Base-by-base conservation (phyloP, 495 filamentous ascomycete genomes). In the Aspergillus affinis region DNA sequence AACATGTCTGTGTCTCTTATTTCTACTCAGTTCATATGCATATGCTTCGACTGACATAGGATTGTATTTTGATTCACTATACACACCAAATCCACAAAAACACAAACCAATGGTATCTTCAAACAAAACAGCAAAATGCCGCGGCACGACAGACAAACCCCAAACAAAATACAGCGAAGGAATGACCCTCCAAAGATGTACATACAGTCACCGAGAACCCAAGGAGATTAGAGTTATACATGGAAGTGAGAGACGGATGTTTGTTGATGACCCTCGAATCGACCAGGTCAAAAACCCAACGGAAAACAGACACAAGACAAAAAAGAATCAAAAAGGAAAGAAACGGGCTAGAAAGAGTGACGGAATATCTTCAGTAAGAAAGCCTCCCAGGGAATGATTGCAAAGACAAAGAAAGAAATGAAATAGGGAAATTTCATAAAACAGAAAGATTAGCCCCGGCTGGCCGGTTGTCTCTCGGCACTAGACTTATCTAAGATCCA, bases 401-500 rank as follows among this genome's bases (percentile, higher is more conserved):
- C 36, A 26, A 26, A 17, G 9, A 50, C 3, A 50, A 50, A 50
- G 9, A 17, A 50, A 21, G 15, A 50, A 18, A 20, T 10, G 19
- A 19, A 20, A 50, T 20, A 50, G 48, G 23, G 48, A 46, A 2
- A 2, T 46, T 26, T 26, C 23, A 26, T 26, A 46, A 46, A 46
- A 46, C 13, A 18, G 52, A 41, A 17, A 41, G 29, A 8, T 8
- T 32, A 32, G 10, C 8, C 8, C 7, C 29, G 29, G 7, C 29
- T 10, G 7, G 8, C 1, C 29, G 29, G 29, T 1, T 32, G 29
- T 32, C 29, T 32, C 29, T 32, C 29, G 8, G 29, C 3, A 10
- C 29, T 10, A 32, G 29, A 10, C 57, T 70, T 68, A 30, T 78
- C 72, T 17, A 72, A 74, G 55, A 67, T 50, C 74, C 75, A 76